phyloP scores from a whole-genome alignment of 805 yeast species.

The Metschnikowia proteae region DNA sequence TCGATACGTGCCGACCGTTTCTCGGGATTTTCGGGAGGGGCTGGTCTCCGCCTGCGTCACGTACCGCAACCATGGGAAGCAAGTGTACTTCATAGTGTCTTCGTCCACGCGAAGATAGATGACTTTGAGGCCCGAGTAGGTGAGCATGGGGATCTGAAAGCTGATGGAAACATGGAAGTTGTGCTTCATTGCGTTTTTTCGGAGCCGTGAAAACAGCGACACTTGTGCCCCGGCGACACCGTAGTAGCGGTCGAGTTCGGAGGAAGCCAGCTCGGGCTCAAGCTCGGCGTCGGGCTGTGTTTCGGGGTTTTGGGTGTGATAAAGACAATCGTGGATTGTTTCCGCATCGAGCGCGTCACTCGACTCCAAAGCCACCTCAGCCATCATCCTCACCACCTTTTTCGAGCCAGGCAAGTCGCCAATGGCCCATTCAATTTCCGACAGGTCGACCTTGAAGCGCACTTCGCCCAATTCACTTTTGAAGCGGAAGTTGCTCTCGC shows the following conservation, averaged over 20 bases:
- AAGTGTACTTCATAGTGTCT: slow-evolving; percentile 54
- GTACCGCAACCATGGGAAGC: slow-evolving; percentile 79
- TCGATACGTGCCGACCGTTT: slow-evolving; percentile 9
- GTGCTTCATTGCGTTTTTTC: slow-evolving; percentile 14
- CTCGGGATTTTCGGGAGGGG: neutral
- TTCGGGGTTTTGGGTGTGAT: neutral
- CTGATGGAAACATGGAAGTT: slow-evolving; percentile 20
- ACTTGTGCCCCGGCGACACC: slow-evolving; percentile 37
- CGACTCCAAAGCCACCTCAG: slow-evolving; percentile 36
- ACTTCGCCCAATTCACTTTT: slow-evolving; percentile 73
- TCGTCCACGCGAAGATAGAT: slow-evolving; percentile 67
- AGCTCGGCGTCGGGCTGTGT: neutral
- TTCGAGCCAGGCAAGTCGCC: slow-evolving; percentile 60
- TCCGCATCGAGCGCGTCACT: neutral
- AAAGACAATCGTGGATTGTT: neutral
- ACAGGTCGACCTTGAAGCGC: slow-evolving; percentile 63
- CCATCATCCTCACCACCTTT: slow-evolving; percentile 49
- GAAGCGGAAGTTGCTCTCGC: slow-evolving; percentile 17
- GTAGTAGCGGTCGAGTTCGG: slow-evolving; percentile 24
- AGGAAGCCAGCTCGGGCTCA: neutral
- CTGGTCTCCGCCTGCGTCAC: slow-evolving; percentile 22
- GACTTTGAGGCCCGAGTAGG: slow-evolving; percentile 64
- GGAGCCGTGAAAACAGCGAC: slow-evolving; percentile 22
- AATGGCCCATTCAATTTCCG: slow-evolving; percentile 70
- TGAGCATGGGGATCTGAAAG: slow-evolving; percentile 43